Evolutionary conservation across 768 basidiomycete species (phyloP).

Genomic region (Steccherinum ochraceum): DNA sequence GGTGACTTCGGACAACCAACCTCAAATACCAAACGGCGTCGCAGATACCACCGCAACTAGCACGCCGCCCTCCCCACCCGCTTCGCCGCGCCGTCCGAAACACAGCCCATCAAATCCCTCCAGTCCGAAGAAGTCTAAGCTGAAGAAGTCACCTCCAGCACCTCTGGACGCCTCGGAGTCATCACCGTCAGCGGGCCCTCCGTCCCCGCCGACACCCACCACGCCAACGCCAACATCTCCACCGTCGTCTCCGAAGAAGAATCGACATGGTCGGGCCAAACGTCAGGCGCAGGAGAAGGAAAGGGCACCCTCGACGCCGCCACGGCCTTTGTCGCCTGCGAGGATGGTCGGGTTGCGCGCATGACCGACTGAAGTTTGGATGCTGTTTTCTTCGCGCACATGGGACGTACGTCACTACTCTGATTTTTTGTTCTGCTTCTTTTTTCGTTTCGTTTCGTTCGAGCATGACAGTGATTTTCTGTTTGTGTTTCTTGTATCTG

Average conservation of each 20-base stretch:
- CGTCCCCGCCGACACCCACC: background rate
- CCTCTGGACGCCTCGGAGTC: background rate
- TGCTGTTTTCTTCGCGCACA: no score
- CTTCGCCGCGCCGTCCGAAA: background rate
- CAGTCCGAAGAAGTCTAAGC: background rate
- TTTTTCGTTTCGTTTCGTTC: no score
- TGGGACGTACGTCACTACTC: no score
- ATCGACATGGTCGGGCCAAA: background rate
- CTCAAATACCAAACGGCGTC: background rate
- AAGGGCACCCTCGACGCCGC: background rate
- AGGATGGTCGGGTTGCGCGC: background rate
- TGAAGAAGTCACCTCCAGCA: background rate
- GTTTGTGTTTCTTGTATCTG: no score
- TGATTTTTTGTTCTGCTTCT: no score
- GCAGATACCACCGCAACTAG: no score
- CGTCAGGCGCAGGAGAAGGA: background rate
- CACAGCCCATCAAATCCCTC: background rate
- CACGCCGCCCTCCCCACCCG: no score
- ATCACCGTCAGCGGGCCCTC: background rate
- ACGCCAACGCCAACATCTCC: background rate
- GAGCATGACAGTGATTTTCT: no score
- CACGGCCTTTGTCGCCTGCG: background rate
- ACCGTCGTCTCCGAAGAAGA: background rate
- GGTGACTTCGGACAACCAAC: no score
- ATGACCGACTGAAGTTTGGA: no score